phyloP scores from a whole-genome alignment of 2,329 filamentous ascomycete species.

The Aureobasidium namibiae region DNA sequence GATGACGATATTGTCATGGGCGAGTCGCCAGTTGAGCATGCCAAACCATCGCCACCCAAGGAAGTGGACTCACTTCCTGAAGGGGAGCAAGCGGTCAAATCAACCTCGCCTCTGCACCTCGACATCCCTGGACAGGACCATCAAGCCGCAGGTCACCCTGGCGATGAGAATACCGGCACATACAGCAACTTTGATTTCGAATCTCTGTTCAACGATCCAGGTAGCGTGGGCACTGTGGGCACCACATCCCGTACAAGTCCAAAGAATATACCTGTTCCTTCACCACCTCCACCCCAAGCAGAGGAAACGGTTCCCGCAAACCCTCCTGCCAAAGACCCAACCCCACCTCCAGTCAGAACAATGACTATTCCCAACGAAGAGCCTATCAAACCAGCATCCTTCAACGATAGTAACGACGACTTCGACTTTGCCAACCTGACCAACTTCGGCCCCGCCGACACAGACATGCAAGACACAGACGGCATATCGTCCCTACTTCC shows the following conservation, averaged over 20 bases:
- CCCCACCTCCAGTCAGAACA: neutral
- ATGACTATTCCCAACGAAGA: neutral
- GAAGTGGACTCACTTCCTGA: neutral
- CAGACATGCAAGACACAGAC: constrained; percentile 21
- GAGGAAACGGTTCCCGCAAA: neutral
- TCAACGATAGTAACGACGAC: neutral
- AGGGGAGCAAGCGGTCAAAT: neutral
- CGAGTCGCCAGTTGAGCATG: constrained; percentile 5
- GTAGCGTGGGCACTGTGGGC: constrained; percentile 17
- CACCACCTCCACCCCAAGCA: neutral
- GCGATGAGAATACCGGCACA: constrained; percentile 14
- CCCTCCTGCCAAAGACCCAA: neutral
- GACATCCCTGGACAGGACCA: constrained; percentile 9
- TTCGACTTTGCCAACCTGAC: constrained; percentile 14
- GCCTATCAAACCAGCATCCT: neutral
- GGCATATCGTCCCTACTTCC: constrained; percentile 31
- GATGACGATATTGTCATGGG: constrained; percentile 15
- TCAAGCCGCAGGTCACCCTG: constrained; percentile 3
- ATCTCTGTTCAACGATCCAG: constrained; percentile 26
- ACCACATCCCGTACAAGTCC: constrained; percentile 16
- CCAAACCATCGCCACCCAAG: constrained; percentile 9
- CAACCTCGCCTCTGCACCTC: neutral
- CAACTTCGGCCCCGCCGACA: constrained; percentile 20
- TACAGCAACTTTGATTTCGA: constrained; percentile 26
- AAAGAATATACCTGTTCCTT: neutral